These are phyloP conservation scores for Capronia epimyces DNA, from an alignment of 2,329 filamentous ascomycete genomes.

Conservation along the genomic window DNA sequence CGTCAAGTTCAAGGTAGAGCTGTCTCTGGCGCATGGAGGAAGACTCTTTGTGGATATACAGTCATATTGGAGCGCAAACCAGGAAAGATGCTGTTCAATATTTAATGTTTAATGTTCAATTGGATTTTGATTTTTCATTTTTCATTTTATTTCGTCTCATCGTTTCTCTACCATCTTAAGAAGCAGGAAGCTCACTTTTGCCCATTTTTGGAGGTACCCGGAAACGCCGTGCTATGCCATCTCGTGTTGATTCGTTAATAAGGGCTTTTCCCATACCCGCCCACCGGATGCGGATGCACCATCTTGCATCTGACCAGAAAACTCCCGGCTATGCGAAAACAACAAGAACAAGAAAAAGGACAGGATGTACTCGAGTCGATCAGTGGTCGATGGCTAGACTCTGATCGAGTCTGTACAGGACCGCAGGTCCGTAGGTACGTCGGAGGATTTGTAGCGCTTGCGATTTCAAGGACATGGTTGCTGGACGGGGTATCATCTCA, in stretches of 20 bases:
- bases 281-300: neutral
- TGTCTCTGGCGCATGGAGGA: too few relatives aligned
- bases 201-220: neutral
- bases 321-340: neutral
- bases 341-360: neutral
- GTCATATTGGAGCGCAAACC: too few relatives aligned
- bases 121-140: too few relatives aligned
- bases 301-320: neutral
- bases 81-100: conserved; percentile 48
- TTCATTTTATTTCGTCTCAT: neutral
- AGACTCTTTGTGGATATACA: too few relatives aligned
- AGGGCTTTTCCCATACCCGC: neutral
- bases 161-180: neutral
- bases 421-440: neutral
- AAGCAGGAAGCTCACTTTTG: neutral
- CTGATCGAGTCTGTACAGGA: neutral
- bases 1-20: too few relatives aligned
- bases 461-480: neutral
- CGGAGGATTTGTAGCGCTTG: neutral
- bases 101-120: conserved; percentile 25
- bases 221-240: neutral
- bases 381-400: neutral
- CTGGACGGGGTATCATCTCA: neutral
- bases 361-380: neutral
- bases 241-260: neutral